Conservation (phyloP, 495 filamentous ascomycete species). For the Aspergillus baeticus region DNA sequence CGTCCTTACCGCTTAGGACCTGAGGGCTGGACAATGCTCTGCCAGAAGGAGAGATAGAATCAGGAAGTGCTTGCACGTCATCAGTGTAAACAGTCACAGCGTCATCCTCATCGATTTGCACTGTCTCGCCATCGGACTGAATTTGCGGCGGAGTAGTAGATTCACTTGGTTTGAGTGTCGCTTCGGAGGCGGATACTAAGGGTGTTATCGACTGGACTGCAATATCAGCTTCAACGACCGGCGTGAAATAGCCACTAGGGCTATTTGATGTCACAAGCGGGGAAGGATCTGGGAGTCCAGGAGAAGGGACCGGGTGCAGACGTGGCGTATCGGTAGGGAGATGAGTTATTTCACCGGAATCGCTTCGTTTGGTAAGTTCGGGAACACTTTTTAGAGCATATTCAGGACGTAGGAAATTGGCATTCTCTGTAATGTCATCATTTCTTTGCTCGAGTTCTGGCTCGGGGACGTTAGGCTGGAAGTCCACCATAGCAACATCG, state of each 20-base stretch:
- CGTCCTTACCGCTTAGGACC: neutral
- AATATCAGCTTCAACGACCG: constrained; percentile 5
- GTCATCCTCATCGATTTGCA: neutral
- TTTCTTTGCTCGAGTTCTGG: constrained; percentile 8
- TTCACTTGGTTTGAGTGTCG: neutral
- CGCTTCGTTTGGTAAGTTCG: constrained; percentile 17
- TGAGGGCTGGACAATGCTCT: neutral
- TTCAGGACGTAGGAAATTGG: constrained; percentile 9
- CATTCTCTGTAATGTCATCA: constrained; percentile 24
- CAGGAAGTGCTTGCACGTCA: constrained; percentile 1
- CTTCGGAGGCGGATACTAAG: neutral
- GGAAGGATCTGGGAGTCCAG: constrained; percentile 45
- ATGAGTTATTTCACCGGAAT: constrained; percentile 5
- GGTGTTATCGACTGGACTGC: neutral
- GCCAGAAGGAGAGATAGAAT: neutral
- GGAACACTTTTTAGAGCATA: neutral
- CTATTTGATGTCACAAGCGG: constrained; percentile 33
- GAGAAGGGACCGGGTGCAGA: constrained; percentile 44
- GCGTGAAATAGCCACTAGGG: constrained; percentile 32
- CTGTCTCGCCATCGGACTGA: neutral
- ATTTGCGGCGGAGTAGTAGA: neutral
- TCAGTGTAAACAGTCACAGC: constrained; percentile 7
- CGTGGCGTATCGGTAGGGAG: constrained; percentile 43
- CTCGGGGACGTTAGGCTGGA: neutral
- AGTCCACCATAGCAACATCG: neutral